Percentiles rank a stretch among this genome's conserved stretches.
phyloP scores from a whole-genome alignment of 2,329 filamentous ascomycete genomes.

The Cladophialophora psammophila region DNA sequence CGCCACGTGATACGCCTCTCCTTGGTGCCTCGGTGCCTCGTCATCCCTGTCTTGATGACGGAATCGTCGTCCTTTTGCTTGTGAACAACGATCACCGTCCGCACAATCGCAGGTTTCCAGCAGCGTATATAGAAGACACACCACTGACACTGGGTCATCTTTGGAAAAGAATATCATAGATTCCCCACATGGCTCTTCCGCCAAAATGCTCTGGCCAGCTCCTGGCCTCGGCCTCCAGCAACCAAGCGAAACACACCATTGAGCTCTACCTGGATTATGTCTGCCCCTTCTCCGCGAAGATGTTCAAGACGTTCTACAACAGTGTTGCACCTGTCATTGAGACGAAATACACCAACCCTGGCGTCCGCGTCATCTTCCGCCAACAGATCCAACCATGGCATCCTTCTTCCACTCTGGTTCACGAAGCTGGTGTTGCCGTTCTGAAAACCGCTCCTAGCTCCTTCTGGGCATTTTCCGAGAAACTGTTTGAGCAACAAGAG shows the following conservation, averaged over 20 bases:
- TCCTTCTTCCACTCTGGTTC: slow-evolving; percentile 75
- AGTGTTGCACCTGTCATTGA: slow-evolving; percentile 71
- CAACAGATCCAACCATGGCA: slow-evolving; percentile 97
- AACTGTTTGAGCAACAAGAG: slow-evolving; percentile 72
- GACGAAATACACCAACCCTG: slow-evolving; percentile 62
- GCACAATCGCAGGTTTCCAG: neutral
- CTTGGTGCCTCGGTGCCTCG: slow-evolving; percentile 4
- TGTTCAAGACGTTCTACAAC: slow-evolving; percentile 79
- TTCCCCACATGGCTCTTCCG: slow-evolving; percentile 61
- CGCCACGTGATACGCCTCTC: neutral
- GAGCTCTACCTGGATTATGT: slow-evolving; percentile 85
- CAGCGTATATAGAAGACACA: neutral
- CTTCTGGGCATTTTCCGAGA: slow-evolving; percentile 81
- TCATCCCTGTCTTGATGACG: slow-evolving; percentile 18
- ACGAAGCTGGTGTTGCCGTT: slow-evolving; percentile 83
- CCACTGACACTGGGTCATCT: neutral
- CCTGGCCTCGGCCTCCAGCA: slow-evolving; percentile 48
- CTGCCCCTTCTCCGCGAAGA: slow-evolving; percentile 76
- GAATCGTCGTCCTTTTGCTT: slow-evolving; percentile 14
- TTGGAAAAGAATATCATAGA: neutral
- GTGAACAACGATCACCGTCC: neutral
- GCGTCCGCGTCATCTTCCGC: slow-evolving; percentile 78
- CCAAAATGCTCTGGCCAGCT: slow-evolving; percentile 65
- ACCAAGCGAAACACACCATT: slow-evolving; percentile 59
- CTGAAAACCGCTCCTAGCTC: slow-evolving; percentile 71